Evolutionary conservation across 2,329 filamentous ascomycete genomes (phyloP), one percentile per base, ranked within the genome.

Genomic region (Ophiocordyceps polyrhachis-furcata): DNA sequence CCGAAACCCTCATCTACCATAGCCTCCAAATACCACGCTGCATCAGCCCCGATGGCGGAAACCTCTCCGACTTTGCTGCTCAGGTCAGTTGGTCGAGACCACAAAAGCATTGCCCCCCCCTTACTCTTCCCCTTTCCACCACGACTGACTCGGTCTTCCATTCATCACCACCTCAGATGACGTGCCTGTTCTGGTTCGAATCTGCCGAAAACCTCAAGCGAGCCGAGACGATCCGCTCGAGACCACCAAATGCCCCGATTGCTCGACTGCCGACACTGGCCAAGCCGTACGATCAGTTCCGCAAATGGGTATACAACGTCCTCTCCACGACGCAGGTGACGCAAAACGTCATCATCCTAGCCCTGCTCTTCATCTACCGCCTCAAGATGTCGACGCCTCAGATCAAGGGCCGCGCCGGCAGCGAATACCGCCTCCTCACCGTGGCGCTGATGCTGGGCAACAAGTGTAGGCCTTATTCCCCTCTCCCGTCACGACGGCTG

Each of bases 131-230:
- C 31, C 31, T 35, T 15, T 35, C 14, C 25, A 7, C 25, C 25
- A 8, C 31, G 14, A n/a, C 31, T 35, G 31, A 35, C 31, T 35
- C 4, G 11, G 15, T 13, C 25, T 55, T 19, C 19, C 42, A 8
- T 4, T 11, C 25, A 11, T 28, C 25, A 11, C 9, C 25, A 28
- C 8, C 25, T 14, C 13, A 94, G 84, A 84, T 96, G 62, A 93
- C 89, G 13, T 95, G 89, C 57, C 71, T 98, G 14, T 95, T 96
- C 65, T 96, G 91, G 89, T 96, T 96, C 58, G 88, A 96, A 62
- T 83, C 82, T 15, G 81, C 83, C 40, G 73, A 81, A n/a, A 81
- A 82, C 20, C 67, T 96, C 15, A 75, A 82, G 52, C 72, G 76
- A 46, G 84, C 88, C 35, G 81, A 88, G 57, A 74, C 78, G 11